Percentiles rank a stretch among this genome's conserved stretches.
phyloP scores from a whole-genome alignment of 208 protist species.

The Endotrypanum monterogeii region DNA sequence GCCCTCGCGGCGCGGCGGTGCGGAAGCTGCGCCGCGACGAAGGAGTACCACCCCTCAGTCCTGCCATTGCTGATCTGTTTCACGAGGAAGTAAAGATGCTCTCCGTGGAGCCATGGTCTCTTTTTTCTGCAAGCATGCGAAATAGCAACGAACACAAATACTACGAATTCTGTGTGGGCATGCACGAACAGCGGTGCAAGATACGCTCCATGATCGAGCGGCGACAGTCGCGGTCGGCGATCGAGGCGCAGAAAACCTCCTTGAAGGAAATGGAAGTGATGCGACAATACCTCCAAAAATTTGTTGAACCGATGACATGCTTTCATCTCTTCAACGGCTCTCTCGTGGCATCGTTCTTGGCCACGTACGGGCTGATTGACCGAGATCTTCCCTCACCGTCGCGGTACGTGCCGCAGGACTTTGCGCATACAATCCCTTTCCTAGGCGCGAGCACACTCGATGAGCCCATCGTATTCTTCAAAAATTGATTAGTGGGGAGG shows the following conservation, averaged over 20 bases:
- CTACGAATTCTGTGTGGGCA: conserved; percentile 73
- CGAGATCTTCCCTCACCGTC: conserved; percentile 65
- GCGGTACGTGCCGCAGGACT: conserved; percentile 88
- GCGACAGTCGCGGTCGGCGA: conserved; percentile 48
- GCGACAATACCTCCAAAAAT: conserved; percentile 57
- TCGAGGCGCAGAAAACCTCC: conserved; percentile 52
- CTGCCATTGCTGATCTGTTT: conserved; percentile 58
- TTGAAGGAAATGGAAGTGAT: conserved; percentile 80
- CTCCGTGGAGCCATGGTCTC: conserved; percentile 73
- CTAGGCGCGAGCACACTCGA: conserved; percentile 61
- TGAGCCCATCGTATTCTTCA: conserved; percentile 85
- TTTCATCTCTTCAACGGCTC: conserved; percentile 87
- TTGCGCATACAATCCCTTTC: conserved; percentile 81
- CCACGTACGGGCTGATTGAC: conserved; percentile 74
- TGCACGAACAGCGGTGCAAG: conserved; percentile 67
- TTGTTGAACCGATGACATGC: conserved; percentile 28
- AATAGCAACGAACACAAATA: conserved; percentile 67
- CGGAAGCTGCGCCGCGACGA: conserved; percentile 53
- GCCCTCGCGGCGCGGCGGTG: conserved; percentile 74
- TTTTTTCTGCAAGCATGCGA: conserved; percentile 78
- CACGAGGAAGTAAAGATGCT: conserved; percentile 61
- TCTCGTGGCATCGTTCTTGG: conserved; percentile 79
- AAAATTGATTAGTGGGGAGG: conserved; percentile 36
- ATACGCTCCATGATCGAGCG: conserved; percentile 57
- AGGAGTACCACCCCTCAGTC: conserved; percentile 22